Base-by-base conservation (phyloP, 2,329 filamentous ascomycete genomes). In the Lecanosticta acicola region DNA sequence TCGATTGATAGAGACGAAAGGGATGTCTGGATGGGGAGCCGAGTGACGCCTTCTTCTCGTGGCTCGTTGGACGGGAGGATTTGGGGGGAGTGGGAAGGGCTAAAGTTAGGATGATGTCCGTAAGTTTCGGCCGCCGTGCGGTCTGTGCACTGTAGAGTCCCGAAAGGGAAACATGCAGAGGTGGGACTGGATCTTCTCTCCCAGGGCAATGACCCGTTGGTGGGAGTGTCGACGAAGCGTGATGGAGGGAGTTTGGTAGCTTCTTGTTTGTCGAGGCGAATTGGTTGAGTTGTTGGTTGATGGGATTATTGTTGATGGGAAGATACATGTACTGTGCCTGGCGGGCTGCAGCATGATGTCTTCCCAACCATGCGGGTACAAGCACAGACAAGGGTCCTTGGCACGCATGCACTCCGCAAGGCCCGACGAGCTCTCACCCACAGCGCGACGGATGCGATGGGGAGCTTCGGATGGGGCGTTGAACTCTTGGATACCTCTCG, bases 331-430 rank as follows among this genome's bases (percentile, higher is more conserved):
- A 37, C 14, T 19, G 35, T 19, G 19, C 9, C 35, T 37, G 17
- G 35, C 35, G 19, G 14, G 26, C 39, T 41, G 39, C 26, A 19
- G 39, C 26, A 41, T 41, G 39, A 41, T 41, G 39, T 41, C 8
- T 16, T 41, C 39, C 39, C 39, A 41, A 41, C 39, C 39, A 41
- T 34, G 26, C 21, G 39, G 10, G 10, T 9, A 3, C 18, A 7
- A 29, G 17, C 24, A 32, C 24, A 35, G 33, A 7, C 8, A 21
- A 33, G 39, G 26, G 26, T 41, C 20, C 26, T 41, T n/a, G n/a
- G n/a, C n/a, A n/a, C n/a, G n/a, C n/a, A n/a, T n/a, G 29, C 39
- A 41, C 39, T 41, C 39, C 39, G 39, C 39, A 41, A 3, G 37
- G 37, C 33, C 33, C 14, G 3, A 39, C n/a, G n/a, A n/a, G n/a